Evolutionary conservation across 2,329 filamentous ascomycete species (phyloP).

Genomic region (Colletotrichum sp.): DNA sequence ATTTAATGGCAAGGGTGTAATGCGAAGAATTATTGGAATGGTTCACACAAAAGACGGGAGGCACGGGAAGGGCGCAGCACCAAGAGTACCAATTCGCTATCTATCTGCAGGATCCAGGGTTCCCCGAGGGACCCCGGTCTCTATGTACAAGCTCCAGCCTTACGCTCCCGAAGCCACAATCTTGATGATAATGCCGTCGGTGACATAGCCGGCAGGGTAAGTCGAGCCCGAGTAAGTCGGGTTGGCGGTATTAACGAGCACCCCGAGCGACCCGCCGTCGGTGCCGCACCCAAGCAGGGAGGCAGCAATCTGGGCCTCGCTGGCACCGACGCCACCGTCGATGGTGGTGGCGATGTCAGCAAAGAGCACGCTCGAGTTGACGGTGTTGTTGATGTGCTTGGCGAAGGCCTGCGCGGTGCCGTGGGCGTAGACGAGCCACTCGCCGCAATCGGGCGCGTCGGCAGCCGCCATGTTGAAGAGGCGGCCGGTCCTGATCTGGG

Average conservation of each 20-base stretch:
- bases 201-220: neutral
- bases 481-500: neutral
- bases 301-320: neutral
- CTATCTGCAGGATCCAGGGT: neutral
- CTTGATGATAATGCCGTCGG: neutral
- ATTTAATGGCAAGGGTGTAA: neutral
- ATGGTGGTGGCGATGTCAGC: neutral
- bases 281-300: neutral
- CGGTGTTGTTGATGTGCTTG: neutral
- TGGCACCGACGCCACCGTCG: neutral
- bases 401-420: neutral
- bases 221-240: neutral
- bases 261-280: neutral
- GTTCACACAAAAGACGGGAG: neutral
- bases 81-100: neutral
- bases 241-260: neutral
- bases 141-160: neutral
- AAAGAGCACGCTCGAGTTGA: neutral
- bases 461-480: slow-evolving; percentile 19
- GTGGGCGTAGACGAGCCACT: slow-evolving; percentile 19
- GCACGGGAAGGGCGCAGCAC: neutral
- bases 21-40: neutral
- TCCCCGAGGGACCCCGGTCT: neutral
- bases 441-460: slow-evolving; percentile 22
- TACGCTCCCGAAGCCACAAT: neutral